Conservation (phyloP, 768 basidiomycete genomes). For the Lactarius psammicola region DNA sequence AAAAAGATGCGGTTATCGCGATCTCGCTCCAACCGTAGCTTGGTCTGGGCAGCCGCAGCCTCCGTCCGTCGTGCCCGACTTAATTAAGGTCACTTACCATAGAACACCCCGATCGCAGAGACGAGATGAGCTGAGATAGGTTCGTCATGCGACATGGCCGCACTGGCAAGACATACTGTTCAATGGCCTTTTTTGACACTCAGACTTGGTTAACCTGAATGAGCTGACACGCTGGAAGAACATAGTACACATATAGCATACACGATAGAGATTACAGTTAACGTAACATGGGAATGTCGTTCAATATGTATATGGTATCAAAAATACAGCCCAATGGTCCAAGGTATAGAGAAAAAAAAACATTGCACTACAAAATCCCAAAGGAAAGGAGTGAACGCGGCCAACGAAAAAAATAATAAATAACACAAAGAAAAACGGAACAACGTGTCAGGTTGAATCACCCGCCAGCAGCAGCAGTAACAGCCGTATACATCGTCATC, state of each 20-base stretch:
- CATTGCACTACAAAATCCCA: constrained; percentile 22
- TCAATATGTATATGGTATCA: constrained; percentile 26
- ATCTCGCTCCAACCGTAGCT: not conserved
- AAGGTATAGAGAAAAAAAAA: constrained; percentile 23
- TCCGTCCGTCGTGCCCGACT: not conserved
- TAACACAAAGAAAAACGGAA: constrained; percentile 12
- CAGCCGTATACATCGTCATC: not conserved
- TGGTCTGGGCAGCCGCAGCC: not conserved
- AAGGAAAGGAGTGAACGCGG: not conserved
- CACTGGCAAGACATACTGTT: not conserved
- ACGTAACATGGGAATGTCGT: constrained; percentile 18
- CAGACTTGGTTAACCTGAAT: not conserved
- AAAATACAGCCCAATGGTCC: constrained; percentile 25
- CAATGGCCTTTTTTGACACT: not conserved
- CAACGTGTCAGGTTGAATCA: not conserved
- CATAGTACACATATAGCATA: constrained; percentile 26
- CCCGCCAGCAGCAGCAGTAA: no score
- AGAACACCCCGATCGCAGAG: not conserved
- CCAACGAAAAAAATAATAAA: constrained; percentile 11
- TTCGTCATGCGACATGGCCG: not conserved
- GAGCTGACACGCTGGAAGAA: not conserved
- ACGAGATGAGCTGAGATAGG: not conserved
- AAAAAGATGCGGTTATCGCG: not conserved
- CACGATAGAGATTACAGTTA: constrained; percentile 24
- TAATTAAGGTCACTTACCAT: not conserved